phyloP scores from a whole-genome alignment of 2,329 filamentous ascomycete species.

The Xylaria sp. region DNA sequence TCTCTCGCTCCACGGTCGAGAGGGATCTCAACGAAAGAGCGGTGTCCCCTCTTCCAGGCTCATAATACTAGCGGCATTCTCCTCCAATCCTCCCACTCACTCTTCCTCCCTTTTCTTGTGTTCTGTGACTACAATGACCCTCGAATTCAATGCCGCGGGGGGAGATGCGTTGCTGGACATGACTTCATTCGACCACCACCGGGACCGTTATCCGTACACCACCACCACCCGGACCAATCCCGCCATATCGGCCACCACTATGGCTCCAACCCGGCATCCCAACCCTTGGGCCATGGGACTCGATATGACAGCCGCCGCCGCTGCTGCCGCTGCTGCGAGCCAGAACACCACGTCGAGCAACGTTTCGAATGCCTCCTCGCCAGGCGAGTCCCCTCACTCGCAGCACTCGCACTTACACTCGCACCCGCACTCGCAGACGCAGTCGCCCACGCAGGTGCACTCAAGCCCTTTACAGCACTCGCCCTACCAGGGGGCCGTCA shows the following conservation, averaged over 20 bases:
- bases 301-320: slow-evolving; percentile 58
- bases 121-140: slow-evolving; percentile 60
- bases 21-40: slow-evolving; percentile 54
- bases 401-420: slow-evolving; percentile 53
- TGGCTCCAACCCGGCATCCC: slow-evolving; percentile 55
- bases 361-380: slow-evolving; percentile 57
- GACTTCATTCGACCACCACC: slow-evolving; percentile 66
- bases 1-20: slow-evolving; percentile 42
- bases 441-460: slow-evolving; percentile 60
- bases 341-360: slow-evolving; percentile 55
- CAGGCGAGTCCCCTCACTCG: slow-evolving; percentile 60
- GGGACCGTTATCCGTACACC: slow-evolving; percentile 65
- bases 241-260: slow-evolving; percentile 52
- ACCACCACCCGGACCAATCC: slow-evolving; percentile 54
- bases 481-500: slow-evolving; percentile 60
- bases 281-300: slow-evolving; percentile 63
- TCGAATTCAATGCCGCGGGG: slow-evolving; percentile 68
- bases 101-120: slow-evolving; percentile 49
- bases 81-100: slow-evolving; percentile 52
- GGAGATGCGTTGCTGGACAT: slow-evolving; percentile 69
- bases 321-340: slow-evolving; percentile 48
- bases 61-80: slow-evolving; percentile 60
- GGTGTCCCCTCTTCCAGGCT: slow-evolving; percentile 55
- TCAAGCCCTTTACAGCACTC: slow-evolving; percentile 66
- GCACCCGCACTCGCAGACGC: slow-evolving; percentile 54